Evolutionary conservation across 306 rosid species (phyloP), one percentile per base, ranked within the genome.

Genomic region (Acmispon strigosus): DNA sequence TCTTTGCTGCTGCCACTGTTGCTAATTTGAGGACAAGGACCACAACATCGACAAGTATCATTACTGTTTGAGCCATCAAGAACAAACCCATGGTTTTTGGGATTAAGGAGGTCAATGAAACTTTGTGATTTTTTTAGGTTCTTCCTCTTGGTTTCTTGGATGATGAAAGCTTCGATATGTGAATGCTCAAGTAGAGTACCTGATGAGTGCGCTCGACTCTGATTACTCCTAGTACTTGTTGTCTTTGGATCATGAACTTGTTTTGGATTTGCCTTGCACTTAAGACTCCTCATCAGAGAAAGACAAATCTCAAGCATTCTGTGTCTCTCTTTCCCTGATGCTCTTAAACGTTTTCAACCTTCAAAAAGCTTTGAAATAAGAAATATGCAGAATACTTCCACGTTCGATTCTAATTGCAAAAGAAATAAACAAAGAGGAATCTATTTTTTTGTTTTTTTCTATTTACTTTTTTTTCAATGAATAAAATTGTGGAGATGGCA

Each of bases 181-280:
- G 66, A 73, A 78, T 7, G 10, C 37, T 68, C 65, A 27, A 61
- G 22, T n/a, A 32, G 20, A 1, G 37, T 32, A 43, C 49, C 54
- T 16, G 18, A 61, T 16, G 18, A 61, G 9, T 64, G 82, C 63
- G 67, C 74, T 72, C n/a, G n/a, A n/a, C 50, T 73, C 32, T 61
- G 71, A 19, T 59, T 48, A 51, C 48, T 60, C 41, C 39, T 64
- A 24, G 59, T 48, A 16, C 39, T 64, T 66, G 45, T 63, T 70
- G 50, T 55, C 47, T 62, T 69, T 41, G 89, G 86, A 54, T 82
- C 86, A 81, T 75, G 79, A 67, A 86, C 86, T 56, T 79, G 78
- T 29, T 83, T 79, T 65, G 44, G 74, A 4, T 67, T 48, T 29
- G 80, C 69, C 70, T 81, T 84, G 84, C 88, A 85, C 24, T 29